Evolutionary conservation across 257 asterid genomes (phyloP), one percentile per base, ranked within the genome.

Genomic region (Sherardia arvensis): DNA sequence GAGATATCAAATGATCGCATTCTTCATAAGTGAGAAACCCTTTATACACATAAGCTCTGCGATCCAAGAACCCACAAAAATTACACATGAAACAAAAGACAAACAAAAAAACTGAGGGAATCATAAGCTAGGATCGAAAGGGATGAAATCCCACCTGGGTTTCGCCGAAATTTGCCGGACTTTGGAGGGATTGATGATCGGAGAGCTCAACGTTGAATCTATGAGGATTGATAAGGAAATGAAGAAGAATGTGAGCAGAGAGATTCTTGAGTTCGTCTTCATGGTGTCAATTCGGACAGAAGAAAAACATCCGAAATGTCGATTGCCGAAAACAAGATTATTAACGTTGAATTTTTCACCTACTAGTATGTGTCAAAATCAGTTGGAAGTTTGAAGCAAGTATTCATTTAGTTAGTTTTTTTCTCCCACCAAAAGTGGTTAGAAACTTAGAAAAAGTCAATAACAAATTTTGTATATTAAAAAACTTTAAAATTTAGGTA

Each of bases 1-100:
- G 83, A 45, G 98, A 82, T 68, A 89, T 66, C 54, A 92, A 80
- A 79, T 92, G 98, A 69, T 89, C 77, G 84, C 95, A 92, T 74
- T 92, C 98, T 67, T 78, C 95, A 21, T 88, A 89, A 53, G 93
- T 92, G 4, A 92, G 85, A 78, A 92, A 92, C 28, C 95, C 95
- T 76, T 83, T 84, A 77, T 92, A 92, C 69, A 92, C 91, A 79
- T 81, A 92, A 56, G 98, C 98, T 72, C 98, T 92, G 76, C 53
- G 61, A 58, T 28, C 34, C 43, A 18, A 58, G 63, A 30, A 11
- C 29, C 59, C n/a, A 66, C 66, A 62, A 53, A 58, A 30, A 36
- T 49, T 18, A 48, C 48, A 48, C 25, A 48, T 1, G 7, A n/a
- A 48, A 40, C 27, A 14, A 53, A 33, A 23, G 65, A 28, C 10